These are phyloP conservation scores for Boletus sp. DNA, from an alignment of 1,284 basidiomycete genomes.

Conservation along the genomic window DNA sequence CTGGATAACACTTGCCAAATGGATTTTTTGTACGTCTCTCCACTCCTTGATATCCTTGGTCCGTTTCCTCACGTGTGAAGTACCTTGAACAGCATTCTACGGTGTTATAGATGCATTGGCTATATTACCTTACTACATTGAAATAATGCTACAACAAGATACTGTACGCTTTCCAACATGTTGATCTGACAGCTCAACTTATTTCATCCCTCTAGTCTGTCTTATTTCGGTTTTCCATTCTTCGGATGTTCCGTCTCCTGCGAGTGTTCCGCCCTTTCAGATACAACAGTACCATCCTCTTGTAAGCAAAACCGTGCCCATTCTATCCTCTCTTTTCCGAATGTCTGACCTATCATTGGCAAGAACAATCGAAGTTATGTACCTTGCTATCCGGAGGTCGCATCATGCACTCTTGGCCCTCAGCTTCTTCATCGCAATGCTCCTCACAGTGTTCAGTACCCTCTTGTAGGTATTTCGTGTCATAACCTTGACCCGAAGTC, in stretches of 20 bases:
- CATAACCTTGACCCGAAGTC: background rate
- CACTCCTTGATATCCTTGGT: background rate
- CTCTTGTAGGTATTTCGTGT: constrained; percentile 58
- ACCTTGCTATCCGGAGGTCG: constrained; percentile 81
- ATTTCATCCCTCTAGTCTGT: constrained; percentile 56
- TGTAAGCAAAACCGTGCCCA: constrained; percentile 51
- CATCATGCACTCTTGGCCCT: constrained; percentile 86
- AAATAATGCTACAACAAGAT: constrained; percentile 81
- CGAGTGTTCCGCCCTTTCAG: constrained; percentile 89
- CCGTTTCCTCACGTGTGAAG: constrained; percentile 15
- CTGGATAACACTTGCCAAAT: constrained; percentile 61
- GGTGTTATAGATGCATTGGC: constrained; percentile 84
- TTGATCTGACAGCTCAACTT: constrained; percentile 1
- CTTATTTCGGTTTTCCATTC: constrained; percentile 86
- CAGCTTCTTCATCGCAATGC: constrained; percentile 87
- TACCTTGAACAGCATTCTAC: constrained; percentile 66
- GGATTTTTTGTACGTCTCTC: constrained; percentile 67
- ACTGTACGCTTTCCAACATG: constrained; percentile 55
- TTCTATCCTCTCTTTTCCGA: background rate
- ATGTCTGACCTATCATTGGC: constrained; percentile 2
- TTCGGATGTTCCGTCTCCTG: constrained; percentile 80
- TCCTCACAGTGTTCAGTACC: constrained; percentile 85
- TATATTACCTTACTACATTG: constrained; percentile 87
- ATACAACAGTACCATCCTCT: constrained; percentile 77
- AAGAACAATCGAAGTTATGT: constrained; percentile 93